A percentile compares a stretch with the other conserved stretches of the same genome.
Evolutionary conservation across 2,329 filamentous ascomycete species (phyloP).

Genomic region (Aspergillus chevalieri): DNA sequence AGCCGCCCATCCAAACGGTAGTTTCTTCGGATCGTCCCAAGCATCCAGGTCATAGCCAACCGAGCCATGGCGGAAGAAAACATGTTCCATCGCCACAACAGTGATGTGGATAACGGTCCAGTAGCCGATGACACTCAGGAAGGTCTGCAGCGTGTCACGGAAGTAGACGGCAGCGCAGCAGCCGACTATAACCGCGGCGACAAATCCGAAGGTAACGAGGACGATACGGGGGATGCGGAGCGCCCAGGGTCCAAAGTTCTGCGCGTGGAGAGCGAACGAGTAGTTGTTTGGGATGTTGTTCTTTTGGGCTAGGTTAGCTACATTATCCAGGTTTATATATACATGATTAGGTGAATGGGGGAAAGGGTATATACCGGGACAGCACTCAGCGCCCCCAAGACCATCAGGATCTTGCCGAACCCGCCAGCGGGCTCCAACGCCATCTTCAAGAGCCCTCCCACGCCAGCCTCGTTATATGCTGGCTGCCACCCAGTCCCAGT

Average conservation of each 20-base stretch:
- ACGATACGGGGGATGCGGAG: constrained; percentile 25
- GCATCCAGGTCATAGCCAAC: constrained; percentile 27
- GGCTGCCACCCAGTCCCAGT: constrained; percentile 20
- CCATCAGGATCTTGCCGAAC: constrained; percentile 31
- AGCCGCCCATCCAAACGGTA: constrained; percentile 31
- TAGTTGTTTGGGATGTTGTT: constrained; percentile 36
- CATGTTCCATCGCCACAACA: constrained; percentile 29
- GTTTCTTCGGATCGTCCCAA: constrained; percentile 23
- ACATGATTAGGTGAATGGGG: not conserved
- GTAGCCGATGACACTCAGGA: constrained; percentile 45
- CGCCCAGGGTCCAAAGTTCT: constrained; percentile 31
- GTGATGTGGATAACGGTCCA: constrained; percentile 41
- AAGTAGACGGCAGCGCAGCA: constrained; percentile 30
- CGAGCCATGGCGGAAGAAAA: constrained; percentile 29
- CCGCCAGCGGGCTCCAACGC: constrained; percentile 26
- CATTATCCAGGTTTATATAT: not conserved
- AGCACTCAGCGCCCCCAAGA: constrained; percentile 26
- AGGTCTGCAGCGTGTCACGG: constrained; percentile 37
- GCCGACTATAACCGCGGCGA: constrained; percentile 27
- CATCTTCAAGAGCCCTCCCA: constrained; percentile 28
- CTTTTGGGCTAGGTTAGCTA: constrained; percentile 10
- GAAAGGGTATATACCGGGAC: constrained; percentile 21
- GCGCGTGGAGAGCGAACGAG: constrained; percentile 30
- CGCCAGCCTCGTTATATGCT: constrained; percentile 20
- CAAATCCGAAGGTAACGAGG: constrained; percentile 29